Conservation (phyloP, 1,139 yeast genomes). For the Hemisphaericaspora subhashii region DNA sequence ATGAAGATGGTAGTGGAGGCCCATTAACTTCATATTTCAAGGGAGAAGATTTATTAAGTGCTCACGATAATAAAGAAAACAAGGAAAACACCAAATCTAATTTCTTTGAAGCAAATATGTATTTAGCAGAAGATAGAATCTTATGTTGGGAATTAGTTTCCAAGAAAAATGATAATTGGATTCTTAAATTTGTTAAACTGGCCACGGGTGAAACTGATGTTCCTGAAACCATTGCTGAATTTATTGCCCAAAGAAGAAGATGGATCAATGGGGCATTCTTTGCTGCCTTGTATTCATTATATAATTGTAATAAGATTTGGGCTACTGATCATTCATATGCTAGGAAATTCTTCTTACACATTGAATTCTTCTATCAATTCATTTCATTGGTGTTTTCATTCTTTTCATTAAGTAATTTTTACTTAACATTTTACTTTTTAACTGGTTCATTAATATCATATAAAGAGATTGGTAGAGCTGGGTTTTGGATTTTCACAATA, state of each 20-base stretch:
- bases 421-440: slow-evolving; percentile 85
- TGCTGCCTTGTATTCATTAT: slow-evolving; percentile 87
- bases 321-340: slow-evolving; percentile 74
- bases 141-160: slow-evolving; percentile 97
- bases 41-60: slow-evolving; percentile 67
- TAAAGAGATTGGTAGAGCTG: slow-evolving; percentile 61
- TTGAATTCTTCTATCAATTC: slow-evolving; percentile 84
- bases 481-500: slow-evolving; percentile 76
- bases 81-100: slow-evolving; percentile 50
- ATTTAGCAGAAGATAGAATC: slow-evolving; percentile 95
- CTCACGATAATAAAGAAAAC: slow-evolving; percentile 23
- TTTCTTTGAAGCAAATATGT: slow-evolving; percentile 95
- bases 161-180: slow-evolving; percentile 84
- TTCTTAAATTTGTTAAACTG: slow-evolving; percentile 84
- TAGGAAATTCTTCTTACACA: slow-evolving; percentile 75
- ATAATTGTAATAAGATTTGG: slow-evolving; percentile 82
- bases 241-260: slow-evolving; percentile 91
- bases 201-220: slow-evolving; percentile 98
- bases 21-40: slow-evolving; percentile 86
- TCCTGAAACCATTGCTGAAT: slow-evolving; percentile 88
- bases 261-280: slow-evolving; percentile 98
- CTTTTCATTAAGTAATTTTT: slow-evolving; percentile 88
- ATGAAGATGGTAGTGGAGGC: slow-evolving; percentile 90
- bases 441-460: slow-evolving; percentile 74
- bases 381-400: slow-evolving; percentile 76